Evolutionary conservation across 768 basidiomycete species (phyloP).

Genomic region (Clitopilus passeckerianus): DNA sequence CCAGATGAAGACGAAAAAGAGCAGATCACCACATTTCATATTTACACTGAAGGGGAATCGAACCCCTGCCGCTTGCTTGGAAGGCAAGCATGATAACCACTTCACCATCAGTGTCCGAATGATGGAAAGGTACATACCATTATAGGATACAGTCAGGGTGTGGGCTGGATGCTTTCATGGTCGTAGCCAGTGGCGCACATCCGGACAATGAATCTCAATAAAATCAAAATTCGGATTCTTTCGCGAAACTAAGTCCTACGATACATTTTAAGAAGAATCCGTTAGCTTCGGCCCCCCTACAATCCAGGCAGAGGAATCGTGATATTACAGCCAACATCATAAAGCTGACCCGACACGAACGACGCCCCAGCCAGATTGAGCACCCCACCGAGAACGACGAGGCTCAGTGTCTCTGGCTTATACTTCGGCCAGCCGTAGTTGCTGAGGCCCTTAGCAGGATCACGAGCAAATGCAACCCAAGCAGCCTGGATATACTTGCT

Average conservation of each 20-base stretch:
- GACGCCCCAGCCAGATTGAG: constrained; percentile 10
- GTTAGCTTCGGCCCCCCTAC: too few relatives aligned
- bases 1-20: background rate
- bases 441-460: constrained; percentile 24
- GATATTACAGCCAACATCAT: constrained; percentile 9
- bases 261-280: too few relatives aligned
- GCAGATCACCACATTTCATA: background rate
- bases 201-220: too few relatives aligned
- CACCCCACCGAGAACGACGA: constrained; percentile 12
- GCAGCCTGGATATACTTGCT: constrained; percentile 29
- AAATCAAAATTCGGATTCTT: too few relatives aligned
- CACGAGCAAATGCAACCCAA: constrained; percentile 37
- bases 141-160: background rate
- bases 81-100: constrained; percentile 90
- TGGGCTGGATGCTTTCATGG: too few relatives aligned
- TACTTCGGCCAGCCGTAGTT: constrained; percentile 21
- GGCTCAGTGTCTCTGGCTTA: constrained; percentile 10
- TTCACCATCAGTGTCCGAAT: constrained; percentile 55
- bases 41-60: constrained; percentile 14
- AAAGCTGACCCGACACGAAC: constrained; percentile 11
- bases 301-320: background rate
- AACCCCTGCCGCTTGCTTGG: constrained; percentile 34
- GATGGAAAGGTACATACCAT: background rate
- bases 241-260: too few relatives aligned
- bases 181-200: too few relatives aligned